These are phyloP conservation scores for Quercus wislizeni DNA, from an alignment of 306 rosid species.

Conservation along the genomic window DNA sequence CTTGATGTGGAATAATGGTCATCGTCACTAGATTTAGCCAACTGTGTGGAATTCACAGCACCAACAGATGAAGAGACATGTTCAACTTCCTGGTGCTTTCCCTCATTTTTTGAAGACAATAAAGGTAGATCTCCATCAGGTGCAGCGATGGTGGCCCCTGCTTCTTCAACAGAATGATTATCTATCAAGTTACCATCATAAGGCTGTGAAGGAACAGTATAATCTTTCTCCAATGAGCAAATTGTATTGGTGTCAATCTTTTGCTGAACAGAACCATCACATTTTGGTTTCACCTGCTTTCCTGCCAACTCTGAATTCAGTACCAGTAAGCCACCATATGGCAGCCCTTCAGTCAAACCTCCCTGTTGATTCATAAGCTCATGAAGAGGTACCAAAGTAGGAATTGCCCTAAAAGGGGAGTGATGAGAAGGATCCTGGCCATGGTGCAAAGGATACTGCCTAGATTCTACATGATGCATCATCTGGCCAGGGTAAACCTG, in stretches of 20 bases:
- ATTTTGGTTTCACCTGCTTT: conserved; percentile 37
- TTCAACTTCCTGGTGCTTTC: conserved; percentile 47
- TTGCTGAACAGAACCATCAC: conserved; percentile 44
- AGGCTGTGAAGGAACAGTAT: conserved; percentile 33
- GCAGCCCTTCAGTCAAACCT: conserved; percentile 32
- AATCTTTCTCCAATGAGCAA: conserved; percentile 30
- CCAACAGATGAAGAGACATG: conserved; percentile 40
- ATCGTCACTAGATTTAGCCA: conserved; percentile 47
- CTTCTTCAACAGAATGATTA: conserved; percentile 37
- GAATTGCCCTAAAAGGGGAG: conserved; percentile 37
- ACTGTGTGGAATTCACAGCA: conserved; percentile 42
- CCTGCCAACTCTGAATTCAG: conserved; percentile 40
- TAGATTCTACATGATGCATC: conserved; percentile 36
- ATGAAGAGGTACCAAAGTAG: conserved; percentile 37
- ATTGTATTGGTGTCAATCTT: conserved; percentile 39
- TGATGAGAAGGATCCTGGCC: conserved; percentile 39
- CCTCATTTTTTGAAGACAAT: conserved; percentile 46
- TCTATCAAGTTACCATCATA: conserved; percentile 26
- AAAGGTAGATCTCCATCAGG: conserved; percentile 34
- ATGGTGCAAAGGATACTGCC: conserved; percentile 37
- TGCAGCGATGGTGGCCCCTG: conserved; percentile 30
- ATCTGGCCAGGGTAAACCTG: conserved; percentile 31
- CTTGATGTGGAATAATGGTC: conserved; percentile 37
- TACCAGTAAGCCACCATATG: conserved; percentile 33
- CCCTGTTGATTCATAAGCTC: conserved; percentile 47